Base-by-base conservation (phyloP, 1,284 basidiomycete species). In the Neotropicomus parvogracilis region DNA sequence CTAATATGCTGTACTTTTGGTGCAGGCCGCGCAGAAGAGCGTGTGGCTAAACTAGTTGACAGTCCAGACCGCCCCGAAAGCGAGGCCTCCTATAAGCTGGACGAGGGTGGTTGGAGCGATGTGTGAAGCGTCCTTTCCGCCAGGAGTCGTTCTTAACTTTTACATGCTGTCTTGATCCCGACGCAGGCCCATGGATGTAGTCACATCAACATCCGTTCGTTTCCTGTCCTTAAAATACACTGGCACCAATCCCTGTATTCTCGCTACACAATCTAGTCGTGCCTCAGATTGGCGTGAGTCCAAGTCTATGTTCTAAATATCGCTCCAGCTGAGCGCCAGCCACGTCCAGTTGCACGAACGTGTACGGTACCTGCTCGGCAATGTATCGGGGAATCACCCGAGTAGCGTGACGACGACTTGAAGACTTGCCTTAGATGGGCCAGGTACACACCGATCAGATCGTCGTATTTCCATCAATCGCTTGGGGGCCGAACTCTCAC, bases 1-100 rank as follows among this genome's bases (percentile, higher is more conserved):
- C 38, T 48, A 6, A 48, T 34, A 14, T 29, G 3, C n/a, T 44
- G 26, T 50, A 39, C 21, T 43, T 27, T 36, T 27, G 12, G 28
- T 40, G 17, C 56, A 88, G 91, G 93, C 54, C 84, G 92, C 38
- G 93, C 90, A 5, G 93, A 95, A 64, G 93, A 97, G 70, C 86
- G 93, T 49, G 91, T 95, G 26, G 92, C 92, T n/a, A 97, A 95
- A 65, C 77, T 97, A 3, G 88, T 93, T 34, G 93, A 97, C 65
- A 93, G 89, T 59, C 93, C 93, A 5, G 93, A 95, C 64, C 80
- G 86, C 57, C 90, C 91, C 8, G 91, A 95, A 70, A 91, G 88
- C 57, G 91, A 95, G 69, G 92, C 91, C 3, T 91, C 90, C 1
- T 95, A 94, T 69, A 91, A 90, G 64, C 75, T 95, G 24, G 88